Percentiles rank a stretch among this genome's conserved stretches.
Evolutionary conservation across 1,139 yeast genomes (phyloP).

Genomic region (Meyerozyma athensensis): DNA sequence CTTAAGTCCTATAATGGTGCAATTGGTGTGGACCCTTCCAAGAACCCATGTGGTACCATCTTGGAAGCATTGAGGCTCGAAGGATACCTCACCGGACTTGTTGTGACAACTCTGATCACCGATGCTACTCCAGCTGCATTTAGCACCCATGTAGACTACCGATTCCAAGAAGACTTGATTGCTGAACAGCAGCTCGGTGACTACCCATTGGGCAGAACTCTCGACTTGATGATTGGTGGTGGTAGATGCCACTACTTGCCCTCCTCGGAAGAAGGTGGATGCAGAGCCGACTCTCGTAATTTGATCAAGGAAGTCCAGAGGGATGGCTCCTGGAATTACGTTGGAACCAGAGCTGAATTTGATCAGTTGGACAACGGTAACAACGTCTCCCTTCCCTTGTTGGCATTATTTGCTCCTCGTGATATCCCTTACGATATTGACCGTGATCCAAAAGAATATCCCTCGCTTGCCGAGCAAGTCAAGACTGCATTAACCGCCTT

Average conservation of each 20-base stretch:
- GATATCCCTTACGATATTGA: constrained; percentile 26
- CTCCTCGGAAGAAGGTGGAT: constrained; percentile 15
- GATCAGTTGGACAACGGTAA: constrained; percentile 18
- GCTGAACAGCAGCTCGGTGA: constrained; percentile 27
- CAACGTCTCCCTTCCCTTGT: constrained; percentile 21
- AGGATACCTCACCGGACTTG: constrained; percentile 24
- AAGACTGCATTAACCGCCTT: constrained; percentile 22
- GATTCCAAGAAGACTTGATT: constrained; percentile 24
- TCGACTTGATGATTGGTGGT: constrained; percentile 27
- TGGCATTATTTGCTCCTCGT: constrained; percentile 22
- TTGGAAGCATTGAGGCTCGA: constrained; percentile 24
- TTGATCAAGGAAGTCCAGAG: constrained; percentile 20
- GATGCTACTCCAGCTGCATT: constrained; percentile 26
- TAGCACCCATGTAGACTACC: constrained; percentile 21
- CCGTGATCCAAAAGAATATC: constrained; percentile 18
- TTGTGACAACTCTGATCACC: constrained; percentile 24
- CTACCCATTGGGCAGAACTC: constrained; percentile 20
- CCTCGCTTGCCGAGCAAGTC: constrained; percentile 23
- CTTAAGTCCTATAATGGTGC: constrained; percentile 26
- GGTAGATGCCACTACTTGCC: constrained; percentile 25
- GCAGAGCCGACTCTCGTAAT: constrained; percentile 20
- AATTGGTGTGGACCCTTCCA: constrained; percentile 21
- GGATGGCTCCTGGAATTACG: constrained; percentile 19
- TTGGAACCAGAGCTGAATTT: constrained; percentile 18
- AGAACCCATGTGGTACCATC: constrained; percentile 23